Evolutionary conservation across 1,284 basidiomycete species (phyloP), one percentile per base, ranked within the genome.

Genomic region (Ceraceosorus guamensis): DNA sequence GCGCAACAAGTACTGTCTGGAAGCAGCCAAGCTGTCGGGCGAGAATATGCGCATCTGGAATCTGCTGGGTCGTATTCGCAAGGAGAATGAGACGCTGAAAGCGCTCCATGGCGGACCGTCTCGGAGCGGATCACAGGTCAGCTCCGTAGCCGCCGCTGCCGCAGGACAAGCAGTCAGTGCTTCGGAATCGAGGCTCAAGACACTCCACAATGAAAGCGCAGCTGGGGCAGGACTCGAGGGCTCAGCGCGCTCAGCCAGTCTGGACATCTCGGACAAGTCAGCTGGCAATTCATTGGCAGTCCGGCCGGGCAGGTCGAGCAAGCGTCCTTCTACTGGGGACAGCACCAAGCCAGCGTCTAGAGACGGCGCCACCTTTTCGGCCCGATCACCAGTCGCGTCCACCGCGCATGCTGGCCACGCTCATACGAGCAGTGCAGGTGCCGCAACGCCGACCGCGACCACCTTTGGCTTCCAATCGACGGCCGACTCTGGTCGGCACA

Each of bases 11-110:
- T 60, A 63, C 49, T 65, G 61, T 45, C 45, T 65, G 31, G 70
- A 72, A 48, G 65, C 65, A 14, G 59, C 58, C 51, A 70, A 70
- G 55, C 63, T 72, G 34, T 58, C 57, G 8, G 63, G 57, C n/a
- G 70, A 72, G 35, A 72, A 72, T 31, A 60, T 68, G 1, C 57
- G 68, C n/a, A 67, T 72, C 50, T 72, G 70, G 70, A 71, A 66
- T 18, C 57, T 72, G 33, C 65, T 72, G 65, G 67, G 65, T 16
- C 59, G 63, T 10, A 69, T 70, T 39, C 56, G 67, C 46, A 67
- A 67, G 46, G 68, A 70, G 55, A 72, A 72, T 50, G 70, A 72
- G 32, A 56, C 50, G 14, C 62, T 70, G 55, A 72, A 66, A 46
- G 65, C 61, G 11, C n/a, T n/a, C n/a, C n/a, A n/a, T n/a, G 39